phyloP scores from a whole-genome alignment of 345 rosid species.

The Corchorus olitorius region DNA sequence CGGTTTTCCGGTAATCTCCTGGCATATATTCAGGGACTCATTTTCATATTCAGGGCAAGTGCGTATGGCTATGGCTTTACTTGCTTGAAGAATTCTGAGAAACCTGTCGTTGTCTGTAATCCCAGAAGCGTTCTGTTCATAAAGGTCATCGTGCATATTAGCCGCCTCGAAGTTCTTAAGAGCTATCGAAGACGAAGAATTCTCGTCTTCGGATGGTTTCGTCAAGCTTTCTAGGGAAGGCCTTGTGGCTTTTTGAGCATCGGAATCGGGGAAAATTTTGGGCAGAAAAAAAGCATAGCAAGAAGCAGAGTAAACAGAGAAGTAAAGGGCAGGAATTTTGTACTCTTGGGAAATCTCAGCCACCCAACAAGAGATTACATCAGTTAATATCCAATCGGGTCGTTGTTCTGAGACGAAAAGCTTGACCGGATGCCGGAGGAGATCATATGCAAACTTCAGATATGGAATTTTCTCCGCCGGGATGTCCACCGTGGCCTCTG shows the following conservation, averaged over 20 bases:
- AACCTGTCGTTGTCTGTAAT: conserved; percentile 10
- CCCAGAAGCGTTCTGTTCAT: conserved; percentile 6
- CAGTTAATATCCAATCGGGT: conserved; percentile 35
- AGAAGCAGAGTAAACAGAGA: conserved; percentile 26
- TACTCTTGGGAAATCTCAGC: conserved; percentile 18
- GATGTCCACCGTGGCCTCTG: conserved; percentile 44
- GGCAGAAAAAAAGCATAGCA: background rate
- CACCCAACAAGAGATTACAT: conserved; percentile 24
- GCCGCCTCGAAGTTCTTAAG: background rate
- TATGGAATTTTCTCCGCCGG: conserved; percentile 9
- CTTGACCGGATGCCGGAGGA: conserved; percentile 28
- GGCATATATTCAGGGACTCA: conserved; percentile 3
- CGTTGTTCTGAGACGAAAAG: conserved; percentile 7
- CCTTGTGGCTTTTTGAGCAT: background rate
- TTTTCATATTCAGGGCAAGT: conserved; percentile 24
- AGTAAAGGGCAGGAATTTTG: background rate
- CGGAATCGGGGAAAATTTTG: conserved; percentile 1
- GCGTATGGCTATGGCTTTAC: conserved; percentile 18
- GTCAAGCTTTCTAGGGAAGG: conserved; percentile 22
- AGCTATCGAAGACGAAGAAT: conserved; percentile 21
- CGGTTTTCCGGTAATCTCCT: background rate
- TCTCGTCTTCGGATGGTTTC: background rate
- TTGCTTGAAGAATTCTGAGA: background rate
- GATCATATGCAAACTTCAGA: conserved; percentile 37
- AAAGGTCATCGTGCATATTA: background rate